phyloP scores from a whole-genome alignment of 2,329 filamentous ascomycete genomes.

The Nemania serpens region DNA sequence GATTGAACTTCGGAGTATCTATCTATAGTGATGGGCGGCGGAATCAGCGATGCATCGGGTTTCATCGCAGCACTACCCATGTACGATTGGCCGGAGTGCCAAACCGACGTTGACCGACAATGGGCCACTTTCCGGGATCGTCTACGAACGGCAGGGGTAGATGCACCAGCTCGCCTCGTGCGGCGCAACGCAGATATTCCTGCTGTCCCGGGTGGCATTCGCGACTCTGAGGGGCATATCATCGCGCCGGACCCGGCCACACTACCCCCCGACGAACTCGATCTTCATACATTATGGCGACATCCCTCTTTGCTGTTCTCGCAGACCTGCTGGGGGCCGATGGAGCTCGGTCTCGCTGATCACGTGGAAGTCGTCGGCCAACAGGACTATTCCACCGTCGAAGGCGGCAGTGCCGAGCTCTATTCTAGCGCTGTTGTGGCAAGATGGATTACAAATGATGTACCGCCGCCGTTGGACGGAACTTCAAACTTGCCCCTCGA shows the following conservation, averaged over 20 bases:
- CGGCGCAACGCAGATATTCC: constrained; percentile 27
- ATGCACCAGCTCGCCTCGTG: constrained; percentile 22
- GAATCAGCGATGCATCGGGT: constrained; percentile 3
- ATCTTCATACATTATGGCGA: constrained; percentile 25
- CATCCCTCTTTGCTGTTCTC: constrained; percentile 20
- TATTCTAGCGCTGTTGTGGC: constrained; percentile 25
- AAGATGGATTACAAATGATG: constrained; percentile 5
- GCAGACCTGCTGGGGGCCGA: constrained; percentile 26
- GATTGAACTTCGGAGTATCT: background rate
- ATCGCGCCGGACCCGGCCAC: constrained; percentile 25
- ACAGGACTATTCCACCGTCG: constrained; percentile 23
- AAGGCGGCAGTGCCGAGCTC: constrained; percentile 17
- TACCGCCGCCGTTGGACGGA: constrained; percentile 10
- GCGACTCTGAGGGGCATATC: constrained; percentile 13
- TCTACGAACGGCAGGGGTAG: constrained; percentile 16
- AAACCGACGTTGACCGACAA: constrained; percentile 21
- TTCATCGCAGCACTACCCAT: constrained; percentile 27
- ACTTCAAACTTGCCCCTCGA: constrained; percentile 8
- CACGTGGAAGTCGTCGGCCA: constrained; percentile 22
- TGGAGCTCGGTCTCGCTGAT: constrained; percentile 19
- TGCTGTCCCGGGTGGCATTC: constrained; percentile 22
- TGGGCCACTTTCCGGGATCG: constrained; percentile 20
- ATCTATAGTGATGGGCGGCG: background rate
- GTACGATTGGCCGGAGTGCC: constrained; percentile 30
- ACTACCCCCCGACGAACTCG: constrained; percentile 21